Evolutionary conservation across 257 asterid genomes (phyloP), one percentile per base, ranked within the genome.

Genomic region (Solanum pinnatisectum): DNA sequence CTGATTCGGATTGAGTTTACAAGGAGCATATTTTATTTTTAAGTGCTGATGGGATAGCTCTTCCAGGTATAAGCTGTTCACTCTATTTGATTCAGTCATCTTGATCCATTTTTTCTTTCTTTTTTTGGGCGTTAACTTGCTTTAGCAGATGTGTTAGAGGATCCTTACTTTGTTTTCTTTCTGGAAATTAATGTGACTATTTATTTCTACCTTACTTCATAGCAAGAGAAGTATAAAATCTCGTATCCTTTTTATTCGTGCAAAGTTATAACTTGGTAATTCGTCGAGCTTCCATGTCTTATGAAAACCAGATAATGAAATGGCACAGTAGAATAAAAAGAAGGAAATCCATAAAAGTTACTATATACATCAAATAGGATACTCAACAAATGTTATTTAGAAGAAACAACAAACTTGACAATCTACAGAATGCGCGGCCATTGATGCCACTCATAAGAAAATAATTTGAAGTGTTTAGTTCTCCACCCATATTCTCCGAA

Each of bases 1-100:
- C 98, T 0, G 98, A 95, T 90, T 95, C 98, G 32, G 98, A 96
- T 88, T 95, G 89, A 90, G 49, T 71, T 40, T 88, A 33, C 87
- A 32, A 10, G 77, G 76, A 81, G 68, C 68, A 30, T 46, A 30
- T 46, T 46, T 46, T 30, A 30, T 46, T 46, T 81, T 81, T 5
- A 36, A 46, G 42, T 81, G 68, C 42, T 49, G 63, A 81, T 81
- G 42, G 70, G 20, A 46, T 81, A 23, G 36, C 30, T 27, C 67
- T 46, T 27, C 67, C 16, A n/a, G 40, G 16, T 46, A 81, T 46
- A 46, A 27, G 85, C 42, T 27, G 25, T 27, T 81, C 67, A 8
- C 27, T 16, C 30, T 46, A 10, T 81, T 81, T 81, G 27, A 81
- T 20, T 49, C 70, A 30, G 42, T 81, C 85, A 81, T 81, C 40